Evolutionary conservation across 805 yeast species (phyloP), one percentile per base, ranked within the genome.

Genomic region (Wickerhamiella galacta): DNA sequence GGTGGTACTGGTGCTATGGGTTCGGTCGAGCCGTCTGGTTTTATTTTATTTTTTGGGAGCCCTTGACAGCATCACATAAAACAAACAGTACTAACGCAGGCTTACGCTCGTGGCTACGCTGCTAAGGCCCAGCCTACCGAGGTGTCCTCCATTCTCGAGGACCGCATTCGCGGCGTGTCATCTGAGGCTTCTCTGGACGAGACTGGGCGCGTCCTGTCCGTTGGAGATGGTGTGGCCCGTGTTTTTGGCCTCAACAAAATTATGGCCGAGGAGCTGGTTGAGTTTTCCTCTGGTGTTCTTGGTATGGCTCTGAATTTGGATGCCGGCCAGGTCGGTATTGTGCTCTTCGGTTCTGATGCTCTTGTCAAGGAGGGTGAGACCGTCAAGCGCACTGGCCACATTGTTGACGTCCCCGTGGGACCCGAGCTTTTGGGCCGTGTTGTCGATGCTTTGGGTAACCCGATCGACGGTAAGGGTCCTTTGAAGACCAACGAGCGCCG

Each of bases 211-310:
- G 98, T 90, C 58, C 72, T 90, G 60, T 78, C 95, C 50, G 95
- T 90, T 59, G 98, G 98, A 79, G 99, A 90, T 68, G 99, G 99
- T 90, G 90, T 90, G 61, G 99, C 98, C 63, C 92, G 96, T 75
- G 94, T 90, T 58, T 90, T 80, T 70, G 99, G 99, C 70, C 72
- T 90, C 57, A 90, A 85, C 90, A 90, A 90, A 75, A 76, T 83
- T 66, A 96, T 87, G 74, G 98, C 98, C 60, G 98, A 90, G 72
- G 99, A 90, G 71, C 75, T 90, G 64, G 95, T 90, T 57, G 98
- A 90, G 70, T 92, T 90, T 71, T 71, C 95, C 42, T 82, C 98
- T 41, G 98, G 99, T 72, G 96, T 87, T 55, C 82, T 85, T 68
- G 99, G 98, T 78, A 90, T 90, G 99, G 96, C 98, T 58, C 75